A percentile compares a stretch with the other conserved stretches of the same genome.
These are phyloP conservation scores for Rhizopus sp. DNA, from an alignment of 371 early-diverging fungal species.

Conservation along the genomic window DNA sequence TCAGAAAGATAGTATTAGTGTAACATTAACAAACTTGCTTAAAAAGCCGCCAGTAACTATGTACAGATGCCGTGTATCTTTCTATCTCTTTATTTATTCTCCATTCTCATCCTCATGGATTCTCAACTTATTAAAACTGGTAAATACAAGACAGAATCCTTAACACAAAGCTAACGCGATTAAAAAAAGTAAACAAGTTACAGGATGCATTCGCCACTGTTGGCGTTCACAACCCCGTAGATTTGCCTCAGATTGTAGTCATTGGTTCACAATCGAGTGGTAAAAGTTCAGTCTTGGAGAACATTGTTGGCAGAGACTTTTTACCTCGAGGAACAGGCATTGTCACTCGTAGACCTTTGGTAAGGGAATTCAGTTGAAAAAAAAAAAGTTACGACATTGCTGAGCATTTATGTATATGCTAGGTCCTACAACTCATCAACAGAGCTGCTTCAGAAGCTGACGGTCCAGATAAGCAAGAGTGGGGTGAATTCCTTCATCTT, in stretches of 20 bases:
- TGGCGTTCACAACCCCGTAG: constrained; percentile 96
- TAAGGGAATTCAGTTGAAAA: constrained; percentile 37
- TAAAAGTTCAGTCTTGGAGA: constrained; percentile 98
- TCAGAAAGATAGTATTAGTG: too few relatives aligned
- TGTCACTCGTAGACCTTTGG: constrained; percentile 93
- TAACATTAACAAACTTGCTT: too few relatives aligned
- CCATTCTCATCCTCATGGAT: constrained; percentile 47
- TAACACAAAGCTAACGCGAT: not conserved
- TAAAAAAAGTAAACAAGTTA: constrained; percentile 85
- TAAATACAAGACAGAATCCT: constrained; percentile 6
- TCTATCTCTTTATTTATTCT: constrained; percentile 10
- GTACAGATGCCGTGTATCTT: not conserved
- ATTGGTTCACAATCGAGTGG: constrained; percentile 98
- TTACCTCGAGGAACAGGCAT: constrained; percentile 97
- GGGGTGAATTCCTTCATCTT: constrained; percentile 97
- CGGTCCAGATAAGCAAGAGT: constrained; percentile 74
- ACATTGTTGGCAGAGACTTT: constrained; percentile 98
- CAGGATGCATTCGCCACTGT: constrained; percentile 97
- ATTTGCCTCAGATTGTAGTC: constrained; percentile 98
- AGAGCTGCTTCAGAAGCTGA: constrained; percentile 55
- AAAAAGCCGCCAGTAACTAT: not conserved
- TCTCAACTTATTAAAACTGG: constrained; percentile 56
- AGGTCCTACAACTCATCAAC: constrained; percentile 96
- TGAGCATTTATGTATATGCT: constrained; percentile 3
- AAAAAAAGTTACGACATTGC: not conserved